Evolutionary conservation across 176 grass and related monocot species (phyloP).

Genomic region (Oryza coarctata): DNA sequence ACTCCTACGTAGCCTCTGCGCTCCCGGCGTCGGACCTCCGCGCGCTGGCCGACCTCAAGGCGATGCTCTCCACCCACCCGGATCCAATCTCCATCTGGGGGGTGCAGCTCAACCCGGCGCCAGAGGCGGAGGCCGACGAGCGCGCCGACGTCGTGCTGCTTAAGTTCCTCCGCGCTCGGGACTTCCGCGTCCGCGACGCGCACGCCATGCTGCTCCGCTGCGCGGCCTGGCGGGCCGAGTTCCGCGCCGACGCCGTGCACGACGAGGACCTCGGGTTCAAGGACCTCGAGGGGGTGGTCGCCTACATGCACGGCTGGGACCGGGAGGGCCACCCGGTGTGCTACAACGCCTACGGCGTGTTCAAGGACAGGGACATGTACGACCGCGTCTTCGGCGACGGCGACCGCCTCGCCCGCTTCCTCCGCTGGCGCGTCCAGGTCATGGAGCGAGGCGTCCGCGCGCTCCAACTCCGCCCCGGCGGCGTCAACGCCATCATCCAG

Average conservation of each 20-base stretch:
- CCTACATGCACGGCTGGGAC: constrained; percentile 96
- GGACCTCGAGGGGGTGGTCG: constrained; percentile 80
- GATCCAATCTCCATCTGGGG: constrained; percentile 86
- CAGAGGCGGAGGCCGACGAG: constrained; percentile 45
- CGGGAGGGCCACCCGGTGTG: constrained; percentile 74
- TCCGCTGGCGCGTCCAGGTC: constrained; percentile 92
- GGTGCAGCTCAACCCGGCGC: constrained; percentile 46
- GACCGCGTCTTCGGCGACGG: constrained; percentile 76
- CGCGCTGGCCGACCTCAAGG: constrained; percentile 72
- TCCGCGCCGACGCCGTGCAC: constrained; percentile 60
- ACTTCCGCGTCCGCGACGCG: constrained; percentile 78
- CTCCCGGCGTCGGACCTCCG: constrained; percentile 67
- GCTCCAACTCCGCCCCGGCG: constrained; percentile 72
- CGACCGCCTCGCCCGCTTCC: constrained; percentile 73
- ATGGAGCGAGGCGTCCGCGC: constrained; percentile 89
- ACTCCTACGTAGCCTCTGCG: constrained; percentile 76
- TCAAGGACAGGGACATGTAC: constrained; percentile 77
- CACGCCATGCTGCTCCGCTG: constrained; percentile 82
- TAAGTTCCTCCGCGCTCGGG: constrained; percentile 86
- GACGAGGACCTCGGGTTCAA: constrained; percentile 94
- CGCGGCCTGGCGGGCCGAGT: constrained; percentile 76
- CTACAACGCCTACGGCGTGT: constrained; percentile 95
- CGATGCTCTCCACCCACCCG: constrained; percentile 56
- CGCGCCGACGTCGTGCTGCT: constrained; percentile 88
- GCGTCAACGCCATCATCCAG: constrained; percentile 93